These are phyloP conservation scores for Vickermania ingenoplastis DNA, from an alignment of 208 protist genomes.

Conservation along the genomic window DNA sequence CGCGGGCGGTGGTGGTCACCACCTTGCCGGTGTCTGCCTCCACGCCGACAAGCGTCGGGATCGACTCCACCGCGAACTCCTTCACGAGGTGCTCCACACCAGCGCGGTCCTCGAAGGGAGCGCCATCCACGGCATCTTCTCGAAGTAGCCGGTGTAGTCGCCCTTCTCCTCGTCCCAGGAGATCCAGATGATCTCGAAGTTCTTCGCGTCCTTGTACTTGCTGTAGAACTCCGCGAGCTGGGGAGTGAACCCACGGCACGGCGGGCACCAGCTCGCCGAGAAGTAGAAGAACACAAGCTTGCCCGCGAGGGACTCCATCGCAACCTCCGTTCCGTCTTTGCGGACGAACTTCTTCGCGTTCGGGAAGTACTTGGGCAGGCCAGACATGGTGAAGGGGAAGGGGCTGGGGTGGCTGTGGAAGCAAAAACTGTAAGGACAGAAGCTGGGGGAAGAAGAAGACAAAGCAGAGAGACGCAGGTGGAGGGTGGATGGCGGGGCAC, in stretches of 20 bases:
- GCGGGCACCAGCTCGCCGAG: slow-evolving; percentile 91
- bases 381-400: slow-evolving; percentile 37
- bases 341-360: slow-evolving; percentile 31
- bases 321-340: slow-evolving; percentile 24
- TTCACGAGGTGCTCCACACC: slow-evolving; percentile 37
- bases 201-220: slow-evolving; percentile 42
- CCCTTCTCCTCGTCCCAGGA: slow-evolving; percentile 72
- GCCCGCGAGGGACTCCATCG: slow-evolving; percentile 20
- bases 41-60: slow-evolving; percentile 66
- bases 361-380: slow-evolving; percentile 51
- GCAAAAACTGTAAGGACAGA: slow-evolving; percentile 1
- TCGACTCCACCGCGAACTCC: slow-evolving; percentile 58
- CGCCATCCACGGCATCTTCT: slow-evolving; percentile 75
- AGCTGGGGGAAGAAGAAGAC: background rate
- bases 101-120: slow-evolving; percentile 42
- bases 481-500: no score
- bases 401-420: background rate
- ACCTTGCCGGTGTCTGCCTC: slow-evolving; percentile 69
- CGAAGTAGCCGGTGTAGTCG: slow-evolving; percentile 69
- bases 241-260: slow-evolving; percentile 88
- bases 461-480: background rate
- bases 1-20: slow-evolving; percentile 47
- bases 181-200: slow-evolving; percentile 83
- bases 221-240: slow-evolving; percentile 79
- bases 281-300: slow-evolving; percentile 87